A percentile compares a stretch with the other conserved stretches of the same genome.
phyloP scores from a whole-genome alignment of 1,139 yeast genomes.

The Taiozyma sp. region DNA sequence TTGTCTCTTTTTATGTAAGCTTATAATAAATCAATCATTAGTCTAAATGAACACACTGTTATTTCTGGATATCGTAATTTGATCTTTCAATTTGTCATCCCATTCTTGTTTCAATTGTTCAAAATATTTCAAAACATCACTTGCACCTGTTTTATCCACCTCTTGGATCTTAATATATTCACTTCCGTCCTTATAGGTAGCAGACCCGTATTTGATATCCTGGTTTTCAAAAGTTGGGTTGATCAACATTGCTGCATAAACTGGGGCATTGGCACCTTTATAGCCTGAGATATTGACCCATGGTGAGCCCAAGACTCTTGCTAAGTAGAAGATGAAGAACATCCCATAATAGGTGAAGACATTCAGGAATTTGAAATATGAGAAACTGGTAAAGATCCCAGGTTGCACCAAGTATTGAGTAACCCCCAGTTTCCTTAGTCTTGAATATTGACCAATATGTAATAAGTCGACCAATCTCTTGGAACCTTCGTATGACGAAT shows the following conservation, averaged over 20 bases:
- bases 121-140: constrained; percentile 59
- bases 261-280: constrained; percentile 84
- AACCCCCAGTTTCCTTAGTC: constrained; percentile 47
- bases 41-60: background rate
- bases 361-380: constrained; percentile 73
- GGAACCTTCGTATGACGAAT: constrained; percentile 85
- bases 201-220: constrained; percentile 69
- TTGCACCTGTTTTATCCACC: constrained; percentile 59
- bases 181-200: constrained; percentile 55
- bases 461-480: constrained; percentile 82
- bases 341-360: constrained; percentile 79
- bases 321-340: constrained; percentile 79
- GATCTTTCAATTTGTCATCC: constrained; percentile 68
- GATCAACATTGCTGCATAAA: constrained; percentile 49
- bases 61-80: constrained; percentile 53
- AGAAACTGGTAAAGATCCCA: constrained; percentile 85
- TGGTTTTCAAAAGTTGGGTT: constrained; percentile 42
- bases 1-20: too few relatives aligned
- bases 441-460: constrained; percentile 64
- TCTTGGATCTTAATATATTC: constrained; percentile 55
- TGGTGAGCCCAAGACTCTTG: constrained; percentile 76
- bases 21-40: too few relatives aligned
- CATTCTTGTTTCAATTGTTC: constrained; percentile 52
- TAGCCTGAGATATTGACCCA: constrained; percentile 89
- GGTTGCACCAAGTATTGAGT: constrained; percentile 84